Percentiles rank a stretch among this genome's conserved stretches.
These are phyloP conservation scores for Cerrena zonata DNA, from an alignment of 1,284 basidiomycete species.

Conservation along the genomic window DNA sequence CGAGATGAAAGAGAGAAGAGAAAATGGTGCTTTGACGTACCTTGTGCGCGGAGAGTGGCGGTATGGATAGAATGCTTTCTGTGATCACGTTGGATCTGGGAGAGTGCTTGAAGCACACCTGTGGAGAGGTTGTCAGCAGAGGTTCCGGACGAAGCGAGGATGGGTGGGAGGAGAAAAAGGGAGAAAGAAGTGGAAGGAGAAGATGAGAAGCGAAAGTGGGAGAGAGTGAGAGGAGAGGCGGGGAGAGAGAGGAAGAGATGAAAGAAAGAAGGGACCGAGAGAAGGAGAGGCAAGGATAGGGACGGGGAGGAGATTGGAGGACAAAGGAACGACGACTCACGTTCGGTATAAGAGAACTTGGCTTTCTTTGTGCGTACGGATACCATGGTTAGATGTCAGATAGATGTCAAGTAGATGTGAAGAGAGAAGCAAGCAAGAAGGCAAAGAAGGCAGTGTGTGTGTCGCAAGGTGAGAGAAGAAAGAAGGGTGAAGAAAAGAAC, in stretches of 20 bases:
- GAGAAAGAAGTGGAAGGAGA: no score
- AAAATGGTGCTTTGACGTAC: conserved; percentile 22
- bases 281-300: no score
- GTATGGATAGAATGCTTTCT: conserved; percentile 39
- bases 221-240: background rate
- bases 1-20: background rate
- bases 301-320: no score
- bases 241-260: background rate
- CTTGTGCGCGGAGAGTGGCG: conserved; percentile 42
- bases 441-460: background rate
- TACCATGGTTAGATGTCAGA: background rate
- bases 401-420: no score
- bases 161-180: no score
- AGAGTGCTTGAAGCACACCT: conserved; percentile 45
- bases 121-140: background rate
- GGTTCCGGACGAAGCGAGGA: background rate
- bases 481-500: no score
- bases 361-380: conserved; percentile 22
- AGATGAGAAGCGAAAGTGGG: no score
- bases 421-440: no score
- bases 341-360: conserved; percentile 41
- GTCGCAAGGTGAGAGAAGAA: background rate
- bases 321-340: conserved; percentile 26
- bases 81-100: conserved; percentile 39
- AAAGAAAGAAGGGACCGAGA: no score